phyloP scores from a whole-genome alignment of 2,329 filamentous ascomycete species.

The Scedosporium apiospermum region DNA sequence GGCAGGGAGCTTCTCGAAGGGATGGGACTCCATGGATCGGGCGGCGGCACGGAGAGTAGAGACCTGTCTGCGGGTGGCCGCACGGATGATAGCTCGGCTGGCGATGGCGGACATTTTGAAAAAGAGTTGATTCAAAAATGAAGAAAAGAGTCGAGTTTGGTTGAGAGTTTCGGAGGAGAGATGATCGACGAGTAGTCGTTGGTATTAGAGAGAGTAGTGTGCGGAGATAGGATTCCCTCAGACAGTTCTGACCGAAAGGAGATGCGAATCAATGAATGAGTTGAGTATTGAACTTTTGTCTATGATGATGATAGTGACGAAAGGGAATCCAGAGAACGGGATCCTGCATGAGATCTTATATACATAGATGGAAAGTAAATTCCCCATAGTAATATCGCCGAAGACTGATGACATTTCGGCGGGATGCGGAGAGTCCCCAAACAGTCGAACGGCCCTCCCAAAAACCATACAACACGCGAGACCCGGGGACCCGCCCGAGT shows the following conservation, averaged over 20 bases:
- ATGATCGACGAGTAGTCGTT: not conserved
- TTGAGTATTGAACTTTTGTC: not conserved
- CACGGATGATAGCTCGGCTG: slow-evolving; percentile 5
- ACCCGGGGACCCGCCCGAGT: not conserved
- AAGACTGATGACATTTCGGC: not conserved
- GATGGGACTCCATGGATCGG: slow-evolving; percentile 24
- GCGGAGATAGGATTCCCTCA: not conserved
- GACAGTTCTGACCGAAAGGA: not conserved
- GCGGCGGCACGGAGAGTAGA: slow-evolving; percentile 23
- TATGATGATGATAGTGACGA: not conserved
- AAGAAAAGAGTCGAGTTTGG: not conserved
- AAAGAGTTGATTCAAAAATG: not conserved
- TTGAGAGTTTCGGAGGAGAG: slow-evolving; percentile 1
- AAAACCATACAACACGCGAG: not conserved
- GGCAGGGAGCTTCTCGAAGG: slow-evolving; percentile 22
- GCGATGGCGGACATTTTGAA: slow-evolving; percentile 2
- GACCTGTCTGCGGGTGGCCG: slow-evolving; percentile 21
- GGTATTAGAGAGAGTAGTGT: not conserved
- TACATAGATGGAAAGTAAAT: not conserved
- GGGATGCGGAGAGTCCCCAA: not conserved
- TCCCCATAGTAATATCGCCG: not conserved
- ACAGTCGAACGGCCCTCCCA: not conserved
- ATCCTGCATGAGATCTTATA: not conserved
- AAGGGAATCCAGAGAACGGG: not conserved
- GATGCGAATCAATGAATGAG: not conserved